Percentiles rank a stretch among this genome's conserved stretches.
These are phyloP conservation scores for Monosporozyma yasuniensis DNA, from an alignment of 805 yeast genomes.

Conservation along the genomic window DNA sequence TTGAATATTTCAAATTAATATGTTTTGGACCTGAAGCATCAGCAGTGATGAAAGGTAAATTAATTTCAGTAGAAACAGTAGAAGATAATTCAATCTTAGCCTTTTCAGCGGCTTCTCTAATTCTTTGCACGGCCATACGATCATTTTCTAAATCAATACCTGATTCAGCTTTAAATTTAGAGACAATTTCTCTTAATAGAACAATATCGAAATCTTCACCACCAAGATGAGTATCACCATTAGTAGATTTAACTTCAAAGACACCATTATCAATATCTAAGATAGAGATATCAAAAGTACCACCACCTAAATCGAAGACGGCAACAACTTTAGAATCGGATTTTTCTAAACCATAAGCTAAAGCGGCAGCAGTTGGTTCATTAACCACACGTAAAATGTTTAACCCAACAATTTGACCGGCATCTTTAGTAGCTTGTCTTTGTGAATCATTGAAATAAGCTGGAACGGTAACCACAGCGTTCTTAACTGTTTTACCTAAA, in stretches of 20 bases:
- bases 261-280: conserved; percentile 96
- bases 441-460: conserved; percentile 79
- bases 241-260: conserved; percentile 94
- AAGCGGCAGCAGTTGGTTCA: conserved; percentile 87
- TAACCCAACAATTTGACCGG: conserved; percentile 94
- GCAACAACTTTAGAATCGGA: conserved; percentile 74
- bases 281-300: conserved; percentile 95
- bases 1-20: conserved; percentile 55
- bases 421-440: conserved; percentile 86
- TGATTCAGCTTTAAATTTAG: conserved; percentile 66
- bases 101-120: conserved; percentile 77
- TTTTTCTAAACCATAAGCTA: conserved; percentile 91
- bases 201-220: conserved; percentile 86
- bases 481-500: conserved; percentile 76
- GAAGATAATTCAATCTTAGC: conserved; percentile 74
- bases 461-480: conserved; percentile 88
- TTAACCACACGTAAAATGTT: conserved; percentile 73
- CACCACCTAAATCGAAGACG: conserved; percentile 97
- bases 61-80: conserved; percentile 56
- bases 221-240: conserved; percentile 84
- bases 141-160: conserved; percentile 51
- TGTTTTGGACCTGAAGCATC: conserved; percentile 70
- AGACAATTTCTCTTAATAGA: conserved; percentile 74
- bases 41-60: conserved; percentile 73
- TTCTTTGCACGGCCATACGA: conserved; percentile 65